Base-by-base conservation (phyloP, 306 rosid genomes). In the Geum urbanum region DNA sequence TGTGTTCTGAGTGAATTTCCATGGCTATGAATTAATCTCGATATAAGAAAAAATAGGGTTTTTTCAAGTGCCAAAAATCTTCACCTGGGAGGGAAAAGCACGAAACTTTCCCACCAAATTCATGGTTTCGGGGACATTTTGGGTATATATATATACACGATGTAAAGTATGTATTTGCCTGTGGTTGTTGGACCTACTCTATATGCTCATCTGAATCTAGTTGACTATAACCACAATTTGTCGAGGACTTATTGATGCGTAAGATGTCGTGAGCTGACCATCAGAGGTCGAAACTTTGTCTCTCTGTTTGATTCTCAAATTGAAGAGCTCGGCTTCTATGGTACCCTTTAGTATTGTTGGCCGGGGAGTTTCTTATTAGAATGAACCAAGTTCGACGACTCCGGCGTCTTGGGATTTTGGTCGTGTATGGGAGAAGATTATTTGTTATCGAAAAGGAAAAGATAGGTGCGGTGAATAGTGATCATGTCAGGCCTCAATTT, bases 71-170 rank as follows among this genome's bases (percentile, higher is more conserved):
- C 47, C 6, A 56, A 19, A 59, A 69, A 10, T 24, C 63, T 19
- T 68, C 79, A 48, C 66, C 32, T 27, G 73, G 46, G 57, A 51
- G 75, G 63, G 63, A 58, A 63, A 43, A 60, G 47, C 41, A 18
- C 22, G n/a, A 65, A 69, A 66, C 54, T 68, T 75, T 72, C 79
- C 77, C 83, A 71, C 80, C 63, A 75, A 7, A 53, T 79, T 74
- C 63, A 50, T 62, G 44, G 16, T 13, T 35, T 10, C 5, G 61
- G 46, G 83, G 83, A 61, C 54, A 80, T 71, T 80, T 71, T 75
- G 8, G 84, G 79, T 27, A 55, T 24, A 19, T 46, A n/a, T 27
- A 55, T 24, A 32, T 32, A 0, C 37, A 4, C 0, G 2, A 32
- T 32, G 0, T 13, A 32, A 32, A 58, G 11, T 53, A 53, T 0